phyloP scores from a whole-genome alignment of 2,329 filamentous ascomycete genomes.

The Claviceps digitariae region DNA sequence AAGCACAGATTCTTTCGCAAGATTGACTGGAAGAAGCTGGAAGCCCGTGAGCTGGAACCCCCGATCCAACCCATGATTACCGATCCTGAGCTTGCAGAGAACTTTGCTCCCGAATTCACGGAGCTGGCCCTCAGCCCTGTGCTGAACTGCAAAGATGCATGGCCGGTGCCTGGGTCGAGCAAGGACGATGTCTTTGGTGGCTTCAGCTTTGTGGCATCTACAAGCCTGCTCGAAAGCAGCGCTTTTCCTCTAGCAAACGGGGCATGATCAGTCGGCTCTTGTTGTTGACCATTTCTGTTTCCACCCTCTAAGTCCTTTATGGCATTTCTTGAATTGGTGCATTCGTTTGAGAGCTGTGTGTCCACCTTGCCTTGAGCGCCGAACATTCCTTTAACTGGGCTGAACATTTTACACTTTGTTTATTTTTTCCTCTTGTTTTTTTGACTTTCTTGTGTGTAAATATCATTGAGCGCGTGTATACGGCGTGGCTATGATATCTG shows the following conservation, averaged over 20 bases:
- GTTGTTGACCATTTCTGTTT: neutral
- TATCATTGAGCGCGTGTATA: neutral
- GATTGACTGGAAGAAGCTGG: constrained; percentile 87
- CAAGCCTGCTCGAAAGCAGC: constrained; percentile 39
- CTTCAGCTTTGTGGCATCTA: constrained; percentile 50
- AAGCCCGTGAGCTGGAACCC: constrained; percentile 66
- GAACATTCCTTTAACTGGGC: neutral
- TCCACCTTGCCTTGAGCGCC: neutral
- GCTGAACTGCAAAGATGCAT: constrained; percentile 30
- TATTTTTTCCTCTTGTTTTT: neutral
- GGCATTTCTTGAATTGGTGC: neutral
- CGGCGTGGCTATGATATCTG: no score
- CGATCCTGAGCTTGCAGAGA: constrained; percentile 90
- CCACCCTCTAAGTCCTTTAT: neutral
- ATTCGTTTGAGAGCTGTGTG: neutral
- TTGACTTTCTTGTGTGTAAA: neutral
- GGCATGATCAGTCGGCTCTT: neutral
- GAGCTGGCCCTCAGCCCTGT: constrained; percentile 68
- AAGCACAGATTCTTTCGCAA: constrained; percentile 92
- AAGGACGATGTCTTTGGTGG: constrained; percentile 48
- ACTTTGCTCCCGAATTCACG: constrained; percentile 90
- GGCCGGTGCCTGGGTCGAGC: constrained; percentile 21
- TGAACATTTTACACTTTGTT: neutral
- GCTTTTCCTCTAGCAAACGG: constrained; percentile 21
- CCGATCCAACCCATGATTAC: constrained; percentile 91